phyloP scores from a whole-genome alignment of 768 basidiomycete species.

The Suillus brevipes region DNA sequence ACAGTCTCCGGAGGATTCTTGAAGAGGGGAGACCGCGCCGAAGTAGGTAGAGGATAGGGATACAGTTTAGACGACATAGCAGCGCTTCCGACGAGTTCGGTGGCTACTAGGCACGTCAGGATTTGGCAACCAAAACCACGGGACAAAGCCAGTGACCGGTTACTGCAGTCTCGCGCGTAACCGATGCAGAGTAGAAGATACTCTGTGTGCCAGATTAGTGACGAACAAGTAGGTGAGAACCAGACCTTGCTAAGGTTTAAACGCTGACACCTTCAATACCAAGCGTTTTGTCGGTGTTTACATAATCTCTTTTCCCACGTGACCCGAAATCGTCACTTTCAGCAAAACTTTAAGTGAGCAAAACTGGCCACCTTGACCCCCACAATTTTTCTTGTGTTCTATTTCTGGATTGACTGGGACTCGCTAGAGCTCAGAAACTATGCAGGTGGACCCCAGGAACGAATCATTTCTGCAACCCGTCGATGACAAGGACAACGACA shows the following conservation, averaged over 20 bases:
- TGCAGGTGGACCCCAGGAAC: background rate
- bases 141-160: slow-evolving; percentile 11
- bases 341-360: background rate
- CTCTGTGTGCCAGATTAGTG: slow-evolving; percentile 19
- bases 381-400: background rate
- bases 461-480: background rate
- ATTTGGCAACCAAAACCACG: slow-evolving; percentile 16
- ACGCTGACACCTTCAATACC: slow-evolving; percentile 27
- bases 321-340: slow-evolving; percentile 6
- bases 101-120: slow-evolving; percentile 11
- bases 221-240: slow-evolving; percentile 25
- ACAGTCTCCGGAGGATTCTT: slow-evolving; percentile 64
- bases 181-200: slow-evolving; percentile 15
- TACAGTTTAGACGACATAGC: slow-evolving; percentile 64
- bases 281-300: slow-evolving; percentile 30
- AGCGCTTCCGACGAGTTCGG: slow-evolving; percentile 23
- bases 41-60: slow-evolving; percentile 47
- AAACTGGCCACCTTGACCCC: background rate
- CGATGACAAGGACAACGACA: slow-evolving; percentile 5
- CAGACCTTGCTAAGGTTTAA: slow-evolving; percentile 24
- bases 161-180: slow-evolving; percentile 18
- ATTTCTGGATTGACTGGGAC: background rate
- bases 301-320: slow-evolving; percentile 29
- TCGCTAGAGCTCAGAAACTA: background rate
- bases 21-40: slow-evolving; percentile 59